Conservation (phyloP, 768 basidiomycete species). For the Ramaria rubella region DNA sequence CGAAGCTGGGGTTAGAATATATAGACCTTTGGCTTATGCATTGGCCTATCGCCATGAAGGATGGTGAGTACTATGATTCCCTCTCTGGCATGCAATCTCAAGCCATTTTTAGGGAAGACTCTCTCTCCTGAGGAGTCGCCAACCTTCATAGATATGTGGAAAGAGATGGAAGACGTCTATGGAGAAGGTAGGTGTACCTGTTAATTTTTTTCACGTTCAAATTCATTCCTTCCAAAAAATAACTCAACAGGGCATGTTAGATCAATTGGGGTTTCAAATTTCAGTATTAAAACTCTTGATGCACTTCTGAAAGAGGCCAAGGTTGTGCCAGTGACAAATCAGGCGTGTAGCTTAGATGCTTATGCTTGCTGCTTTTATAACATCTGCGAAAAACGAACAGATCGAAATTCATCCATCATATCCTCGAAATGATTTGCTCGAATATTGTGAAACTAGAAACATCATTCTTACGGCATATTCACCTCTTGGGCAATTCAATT, state of each 20-base stretch:
- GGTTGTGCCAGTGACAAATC: constrained; percentile 70
- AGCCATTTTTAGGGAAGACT: constrained; percentile 10
- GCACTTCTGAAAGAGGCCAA: constrained; percentile 64
- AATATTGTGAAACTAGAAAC: constrained; percentile 59
- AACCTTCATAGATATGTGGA: constrained; percentile 32
- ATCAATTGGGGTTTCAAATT: constrained; percentile 80
- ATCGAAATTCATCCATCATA: constrained; percentile 78
- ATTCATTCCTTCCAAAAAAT: constrained; percentile 25
- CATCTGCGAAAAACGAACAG: constrained; percentile 9
- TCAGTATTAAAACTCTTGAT: constrained; percentile 57
- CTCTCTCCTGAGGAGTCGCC: constrained; percentile 22
- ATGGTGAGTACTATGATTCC: constrained; percentile 11
- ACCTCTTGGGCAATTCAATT: constrained; percentile 78
- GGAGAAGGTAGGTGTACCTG: constrained; percentile 20
- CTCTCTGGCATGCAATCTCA: too few relatives aligned
- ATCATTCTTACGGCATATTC: constrained; percentile 69
- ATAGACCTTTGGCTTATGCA: constrained; percentile 43
- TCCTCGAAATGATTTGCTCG: constrained; percentile 66
- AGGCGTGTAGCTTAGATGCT: constrained; percentile 23
- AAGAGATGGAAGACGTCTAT: constrained; percentile 30
- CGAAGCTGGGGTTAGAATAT: constrained; percentile 37
- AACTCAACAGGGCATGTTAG: constrained; percentile 39
- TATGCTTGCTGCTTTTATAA: too few relatives aligned
- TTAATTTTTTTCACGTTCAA: constrained; percentile 14
- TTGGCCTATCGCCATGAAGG: constrained; percentile 28